Conservation (phyloP, 139 green algal genomes). For the Haematococcus sp. region DNA sequence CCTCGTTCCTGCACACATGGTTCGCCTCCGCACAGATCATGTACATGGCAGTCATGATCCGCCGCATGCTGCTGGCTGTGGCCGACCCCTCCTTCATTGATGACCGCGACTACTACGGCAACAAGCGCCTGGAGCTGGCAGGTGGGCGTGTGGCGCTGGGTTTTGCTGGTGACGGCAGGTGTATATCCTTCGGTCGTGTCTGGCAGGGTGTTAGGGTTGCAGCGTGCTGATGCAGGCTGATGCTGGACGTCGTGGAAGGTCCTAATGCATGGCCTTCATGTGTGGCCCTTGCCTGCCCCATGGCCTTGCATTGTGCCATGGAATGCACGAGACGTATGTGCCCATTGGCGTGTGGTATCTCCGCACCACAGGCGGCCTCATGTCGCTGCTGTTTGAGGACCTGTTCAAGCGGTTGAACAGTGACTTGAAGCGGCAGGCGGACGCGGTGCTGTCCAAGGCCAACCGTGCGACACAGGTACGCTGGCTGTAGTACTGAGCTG, state of each 20-base stretch:
- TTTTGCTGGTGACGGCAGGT: neutral
- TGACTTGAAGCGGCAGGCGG: conserved; percentile 87
- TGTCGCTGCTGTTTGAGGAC: conserved; percentile 99
- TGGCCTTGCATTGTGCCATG: too few species aligned
- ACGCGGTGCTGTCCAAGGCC: conserved; percentile 79
- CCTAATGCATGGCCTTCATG: too few species aligned
- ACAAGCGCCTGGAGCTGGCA: conserved; percentile 98
- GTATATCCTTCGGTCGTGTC: neutral
- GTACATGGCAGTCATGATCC: conserved; percentile 92
- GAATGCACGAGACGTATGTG: too few species aligned
- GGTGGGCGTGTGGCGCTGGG: conserved; percentile 47
- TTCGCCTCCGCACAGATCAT: too few species aligned
- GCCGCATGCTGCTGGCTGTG: conserved; percentile 90
- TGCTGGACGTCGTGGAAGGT: too few species aligned
- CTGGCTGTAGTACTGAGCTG: neutral
- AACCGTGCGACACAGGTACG: conserved; percentile 35
- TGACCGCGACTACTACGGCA: conserved; percentile 98
- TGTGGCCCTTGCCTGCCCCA: too few species aligned
- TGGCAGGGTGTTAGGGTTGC: neutral
- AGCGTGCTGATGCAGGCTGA: neutral
- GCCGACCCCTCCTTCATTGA: conserved; percentile 88
- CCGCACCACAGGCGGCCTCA: conserved; percentile 66
- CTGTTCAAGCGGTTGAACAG: conserved; percentile 96
- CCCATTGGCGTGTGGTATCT: too few species aligned
- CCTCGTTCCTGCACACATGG: too few species aligned